Base-by-base conservation (phyloP, 441 rosid species). In the Theobroma grandiflorum region DNA sequence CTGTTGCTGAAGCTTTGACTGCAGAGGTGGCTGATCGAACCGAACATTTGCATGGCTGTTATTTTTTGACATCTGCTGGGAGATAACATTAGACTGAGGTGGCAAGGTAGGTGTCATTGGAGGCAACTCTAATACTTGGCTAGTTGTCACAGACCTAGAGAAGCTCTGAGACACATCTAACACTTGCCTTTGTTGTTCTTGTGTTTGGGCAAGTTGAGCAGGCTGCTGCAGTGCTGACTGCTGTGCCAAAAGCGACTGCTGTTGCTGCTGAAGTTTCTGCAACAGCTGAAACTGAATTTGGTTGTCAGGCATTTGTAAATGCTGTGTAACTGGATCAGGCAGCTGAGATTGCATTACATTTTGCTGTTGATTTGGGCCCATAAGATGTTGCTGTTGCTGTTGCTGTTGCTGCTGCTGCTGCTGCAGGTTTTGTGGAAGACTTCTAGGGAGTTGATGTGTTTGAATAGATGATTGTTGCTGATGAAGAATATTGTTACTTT, bases 181-280 rank as follows among this genome's bases (percentile, higher is more conserved):
- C 49, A 79, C 79, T 71, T 86, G 94, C 82, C 84, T 83, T 62
- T 89, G 92, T 76, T 82, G 87, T 70, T 90, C 91, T 79, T 88
- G 92, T 70, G 86, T 84, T 75, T 87, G 90, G 38, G 74, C 16
- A 58, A 82, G 82, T 72, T 84, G 91, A 80, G 77, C 79, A 50
- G 89, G 80, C 72, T 89, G 95, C 66, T 85, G 94, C 69, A 86
- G 63, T 1, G 76, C 79, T 50, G 91, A 82, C 79, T 89, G 91
- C 71, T 89, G 92, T 0, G 85, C 81, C 79, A 87, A 77, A 83
- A 85, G 58, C 9, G 86, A 81, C 75, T 89, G 91, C 37, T 88
- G 91, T 78, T 88, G 93, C 79, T 90, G 91, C 67, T 91, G 92
- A 84, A 87, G 87, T 82, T 88, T 87, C 86, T 91, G 95, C 78